phyloP scores from a whole-genome alignment of 2,329 filamentous ascomycete species.

The Arthrobotrys conoides region DNA sequence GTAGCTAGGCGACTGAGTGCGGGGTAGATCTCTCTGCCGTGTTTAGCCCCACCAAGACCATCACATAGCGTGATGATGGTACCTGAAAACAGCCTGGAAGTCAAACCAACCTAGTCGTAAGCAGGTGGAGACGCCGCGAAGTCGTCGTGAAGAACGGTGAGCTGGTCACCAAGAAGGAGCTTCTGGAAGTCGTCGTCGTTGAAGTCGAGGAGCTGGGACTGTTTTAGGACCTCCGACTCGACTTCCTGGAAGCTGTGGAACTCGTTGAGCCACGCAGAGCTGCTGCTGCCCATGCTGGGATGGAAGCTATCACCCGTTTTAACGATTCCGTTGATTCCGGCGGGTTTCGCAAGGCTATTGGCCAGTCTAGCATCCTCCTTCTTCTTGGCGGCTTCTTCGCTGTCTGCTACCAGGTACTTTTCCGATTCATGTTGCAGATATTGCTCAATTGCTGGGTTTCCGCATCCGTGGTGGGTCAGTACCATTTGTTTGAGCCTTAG shows the following conservation, averaged over 20 bases:
- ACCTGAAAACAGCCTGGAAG: slow-evolving; percentile 36
- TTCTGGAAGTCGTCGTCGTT: slow-evolving; percentile 60
- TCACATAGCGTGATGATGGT: slow-evolving; percentile 51
- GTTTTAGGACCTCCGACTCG: slow-evolving; percentile 53
- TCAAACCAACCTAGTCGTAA: slow-evolving; percentile 39
- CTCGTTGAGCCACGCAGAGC: slow-evolving; percentile 53
- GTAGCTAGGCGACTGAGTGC: slow-evolving; percentile 50
- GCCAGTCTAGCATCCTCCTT: slow-evolving; percentile 27
- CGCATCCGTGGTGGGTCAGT: slow-evolving; percentile 65
- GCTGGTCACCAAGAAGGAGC: slow-evolving; percentile 56
- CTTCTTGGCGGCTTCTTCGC: slow-evolving; percentile 46
- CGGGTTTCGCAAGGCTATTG: slow-evolving; percentile 24
- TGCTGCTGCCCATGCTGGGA: slow-evolving; percentile 14
- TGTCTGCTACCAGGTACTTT: slow-evolving; percentile 57
- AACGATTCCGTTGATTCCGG: slow-evolving; percentile 44
- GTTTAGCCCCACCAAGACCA: slow-evolving; percentile 57
- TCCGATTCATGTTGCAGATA: slow-evolving; percentile 64
- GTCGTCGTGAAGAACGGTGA: slow-evolving; percentile 50
- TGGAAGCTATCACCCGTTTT: slow-evolving; percentile 35
- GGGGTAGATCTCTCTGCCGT: slow-evolving; percentile 61
- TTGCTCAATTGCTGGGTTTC: slow-evolving; percentile 63
- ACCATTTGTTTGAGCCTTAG: slow-evolving; percentile 65
- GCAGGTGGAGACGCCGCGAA: slow-evolving; percentile 46
- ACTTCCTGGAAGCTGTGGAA: slow-evolving; percentile 60
- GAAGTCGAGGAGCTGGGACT: slow-evolving; percentile 49